Conservation (phyloP, 176 grass and related monocot genomes). For the Musa acuminata region DNA sequence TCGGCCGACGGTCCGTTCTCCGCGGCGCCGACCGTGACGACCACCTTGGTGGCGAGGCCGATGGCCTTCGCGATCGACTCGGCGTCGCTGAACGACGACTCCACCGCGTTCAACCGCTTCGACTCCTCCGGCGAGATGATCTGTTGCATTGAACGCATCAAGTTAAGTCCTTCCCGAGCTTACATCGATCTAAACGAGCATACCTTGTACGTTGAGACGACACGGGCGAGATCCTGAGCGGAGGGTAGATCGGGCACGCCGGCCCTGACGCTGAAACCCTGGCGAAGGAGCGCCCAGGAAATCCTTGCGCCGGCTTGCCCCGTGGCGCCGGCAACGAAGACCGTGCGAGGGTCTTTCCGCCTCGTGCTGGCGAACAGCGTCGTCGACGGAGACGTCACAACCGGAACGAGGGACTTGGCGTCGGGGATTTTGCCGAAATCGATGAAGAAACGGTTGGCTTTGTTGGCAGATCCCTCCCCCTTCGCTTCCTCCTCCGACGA, state of each 20-base stretch:
- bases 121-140: conserved; percentile 73
- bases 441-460: conserved; percentile 22
- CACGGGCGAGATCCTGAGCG: conserved; percentile 61
- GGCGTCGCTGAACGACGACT: conserved; percentile 47
- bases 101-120: conserved; percentile 64
- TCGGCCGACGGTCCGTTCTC: conserved; percentile 46
- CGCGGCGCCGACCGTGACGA: conserved; percentile 50
- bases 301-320: conserved; percentile 68
- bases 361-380: conserved; percentile 35
- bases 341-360: conserved; percentile 58
- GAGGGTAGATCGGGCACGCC: too few species aligned
- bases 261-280: conserved; percentile 49
- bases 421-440: conserved; percentile 57
- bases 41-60: conserved; percentile 74
- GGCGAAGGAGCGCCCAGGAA: conserved; percentile 61
- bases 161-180: too few species aligned
- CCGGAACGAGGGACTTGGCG: conserved; percentile 51
- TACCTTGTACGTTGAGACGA: conserved; percentile 52
- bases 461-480: too few species aligned
- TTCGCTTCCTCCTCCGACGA: not conserved
- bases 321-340: conserved; percentile 83
- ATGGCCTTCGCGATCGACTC: conserved; percentile 92
- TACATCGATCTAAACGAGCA: not conserved
- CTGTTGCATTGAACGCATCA: not conserved
- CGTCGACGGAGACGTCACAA: conserved; percentile 28